phyloP scores from a whole-genome alignment of 768 basidiomycete genomes.

The Leccinum subtestaceum region DNA sequence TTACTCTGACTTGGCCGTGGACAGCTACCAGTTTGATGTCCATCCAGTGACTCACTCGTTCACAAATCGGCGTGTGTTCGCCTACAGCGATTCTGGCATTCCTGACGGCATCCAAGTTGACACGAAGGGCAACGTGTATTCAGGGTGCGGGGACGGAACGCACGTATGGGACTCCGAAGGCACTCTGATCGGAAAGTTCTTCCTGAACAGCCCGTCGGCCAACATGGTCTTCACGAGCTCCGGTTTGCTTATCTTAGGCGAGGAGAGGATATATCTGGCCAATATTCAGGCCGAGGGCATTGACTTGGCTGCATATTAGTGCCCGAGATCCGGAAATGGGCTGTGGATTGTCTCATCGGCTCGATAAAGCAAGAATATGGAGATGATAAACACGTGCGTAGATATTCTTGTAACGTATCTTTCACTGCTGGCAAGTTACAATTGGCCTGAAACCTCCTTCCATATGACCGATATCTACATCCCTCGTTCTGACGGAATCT shows the following conservation, averaged over 20 bases:
- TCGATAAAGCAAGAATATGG: not conserved
- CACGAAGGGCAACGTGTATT: constrained; percentile 60
- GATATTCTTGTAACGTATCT: not conserved
- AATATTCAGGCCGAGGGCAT: constrained; percentile 35
- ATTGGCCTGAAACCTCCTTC: not conserved
- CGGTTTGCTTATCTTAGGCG: constrained; percentile 39
- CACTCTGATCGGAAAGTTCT: constrained; percentile 39
- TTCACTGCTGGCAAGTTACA: not conserved
- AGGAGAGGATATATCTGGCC: constrained; percentile 39
- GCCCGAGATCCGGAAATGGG: not conserved
- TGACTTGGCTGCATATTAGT: constrained; percentile 12
- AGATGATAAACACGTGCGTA: not conserved
- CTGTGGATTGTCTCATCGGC: not conserved
- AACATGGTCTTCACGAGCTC: constrained; percentile 42
- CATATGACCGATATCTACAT: not conserved
- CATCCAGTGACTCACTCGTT: constrained; percentile 53
- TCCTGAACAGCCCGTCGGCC: constrained; percentile 31
- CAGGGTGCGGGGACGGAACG: constrained; percentile 67
- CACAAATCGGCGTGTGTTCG: constrained; percentile 62
- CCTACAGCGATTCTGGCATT: constrained; percentile 61
- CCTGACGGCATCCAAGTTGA: constrained; percentile 72
- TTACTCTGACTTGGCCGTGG: not conserved
- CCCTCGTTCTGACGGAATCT: not conserved
- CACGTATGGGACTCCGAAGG: constrained; percentile 59
- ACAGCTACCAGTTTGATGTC: constrained; percentile 69